Base-by-base conservation (phyloP, 2,329 filamentous ascomycete species). In the Podosphaera fusca region DNA sequence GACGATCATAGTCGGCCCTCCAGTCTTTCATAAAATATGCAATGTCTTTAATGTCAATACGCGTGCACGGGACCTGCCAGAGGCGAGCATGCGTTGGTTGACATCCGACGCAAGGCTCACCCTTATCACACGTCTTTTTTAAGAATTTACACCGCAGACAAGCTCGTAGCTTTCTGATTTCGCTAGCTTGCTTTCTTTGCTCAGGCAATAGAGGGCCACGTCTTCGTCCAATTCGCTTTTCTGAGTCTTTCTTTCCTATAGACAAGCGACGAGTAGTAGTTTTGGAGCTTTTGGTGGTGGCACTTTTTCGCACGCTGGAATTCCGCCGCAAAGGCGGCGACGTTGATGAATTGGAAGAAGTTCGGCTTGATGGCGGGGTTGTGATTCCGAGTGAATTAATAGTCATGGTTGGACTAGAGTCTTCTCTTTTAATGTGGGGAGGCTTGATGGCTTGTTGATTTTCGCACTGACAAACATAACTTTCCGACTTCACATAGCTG, bases 11-110 rank as follows among this genome's bases (percentile, higher is more conserved):
- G 69, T 96, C 90, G 50, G 88, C 89, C 72, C 90, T 94, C 89
- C 89, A 96, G 70, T 95, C 90, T 75, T 95, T 95, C 86, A 95
- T 92, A 75, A 96, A 96, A 71, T 94, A 95, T 49, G 82, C 86
- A 66, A 96, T 94, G 66, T 96, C 90, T 77, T 95, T 95, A 75
- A 96, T 96, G 70, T 95, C 90, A 67, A 95, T 95, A 60, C 90
- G 85, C 46, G 90, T 96, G 75, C 90, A 96, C 60, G 90, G 90
- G 50, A 96, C 90, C 72, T 95, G 89, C 90, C 90, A 96, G 56
- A 96, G 76, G 61, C 90, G 83, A 61, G 90, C 90, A 70, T 96
- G 90, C 29, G 89, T 94, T 55, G 90, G 90, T 73, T 95, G 86
- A 74, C 90, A 96, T 53, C 90, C 90, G 65, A 84, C 85, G 71